Evolutionary conservation across 495 filamentous ascomycete genomes (phyloP), one percentile per base, ranked within the genome.

Genomic region (Lichina pygmaea): DNA sequence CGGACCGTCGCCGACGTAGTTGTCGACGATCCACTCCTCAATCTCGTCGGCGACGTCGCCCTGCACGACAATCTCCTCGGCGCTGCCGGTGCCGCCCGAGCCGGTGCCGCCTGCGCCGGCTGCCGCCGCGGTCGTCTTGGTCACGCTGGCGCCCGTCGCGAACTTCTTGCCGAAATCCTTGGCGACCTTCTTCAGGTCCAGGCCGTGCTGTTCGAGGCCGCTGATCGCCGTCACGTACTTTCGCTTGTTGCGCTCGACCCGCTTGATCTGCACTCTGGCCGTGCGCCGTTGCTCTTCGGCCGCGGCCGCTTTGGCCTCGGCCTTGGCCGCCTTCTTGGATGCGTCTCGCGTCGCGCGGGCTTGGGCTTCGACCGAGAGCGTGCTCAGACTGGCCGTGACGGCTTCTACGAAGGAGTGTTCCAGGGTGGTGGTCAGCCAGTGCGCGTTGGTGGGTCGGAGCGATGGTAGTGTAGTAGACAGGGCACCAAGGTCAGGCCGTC

Each of bases 31-130:
- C 64, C 81, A 94, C 51, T 95, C 91, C 52, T 77, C 71, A 46
- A 99, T 77, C 58, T 95, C 89, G 55, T 85, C 85, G 58, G 84
- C 91, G 51, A 94, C 73, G 62, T 99, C 89, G 11, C 89, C 89
- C 60, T 99, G 89, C 38, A 99, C 85, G 33, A 92, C 86, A 56
- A 99, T 94, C 65, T 95, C 89, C 60, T 95, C 89, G 2, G 85
- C 86, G 15, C 46, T 41, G n/a, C 46, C 37, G 10, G 8, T n/a
- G 8, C 34, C 34, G 8, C 34, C 34, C n/a, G 11, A 11, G 15
- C 46, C 46, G n/a, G 43, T 37, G 10, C 36, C 36, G 13, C 36
- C 36, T 11, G 36, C 36, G 6, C 36, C 36, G 11, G 36, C 36
- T 5, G 11, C 36, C 10, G 36, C 11, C 36, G 36, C 13, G 8